Base-by-base conservation (phyloP, 2,329 filamentous ascomycete species). In the Alternaria ventricosa region DNA sequence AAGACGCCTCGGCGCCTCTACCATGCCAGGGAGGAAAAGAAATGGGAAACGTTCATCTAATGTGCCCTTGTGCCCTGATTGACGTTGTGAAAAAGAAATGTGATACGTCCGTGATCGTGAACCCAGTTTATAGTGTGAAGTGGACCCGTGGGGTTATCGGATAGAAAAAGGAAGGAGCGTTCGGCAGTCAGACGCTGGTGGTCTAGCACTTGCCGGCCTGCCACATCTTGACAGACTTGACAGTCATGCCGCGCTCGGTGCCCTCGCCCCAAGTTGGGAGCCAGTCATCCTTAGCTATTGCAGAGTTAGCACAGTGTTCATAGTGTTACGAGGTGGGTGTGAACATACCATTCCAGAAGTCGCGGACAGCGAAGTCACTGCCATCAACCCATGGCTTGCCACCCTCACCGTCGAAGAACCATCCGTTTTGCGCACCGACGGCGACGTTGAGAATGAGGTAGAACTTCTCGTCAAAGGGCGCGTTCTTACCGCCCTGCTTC, bases 341-440 rank as follows among this genome's bases (percentile, higher is more conserved):
- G 6, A 43, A 66, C 62, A n/a, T 64, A 68, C 70, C 67, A 51
- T 74, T 72, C 65, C 66, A 73, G 46, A 75, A 75, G 47, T 74
- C 72, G 12, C 63, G 60, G 18, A 62, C 67, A 10, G 73, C 72
- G 43, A 67, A 67, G 36, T 63, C 61, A 11, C 71, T 71, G 43
- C 67, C 65, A 54, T 75, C 73, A 12, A 72, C 72, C 92, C 92
- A 96, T 1, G 92, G 92, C 84, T 96, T 96, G 50, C 95, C 95
- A 46, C 84, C 85, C 68, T 86, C 82, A n/a, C 88, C 88, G 30
- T 75, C 72, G 55, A 63, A 74, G 59, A 95, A 96, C 91, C 92
- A 96, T 28, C 92, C 92, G 68, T 93, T 94, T 36, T 89, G 92
- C 45, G 89, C 89, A 28, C 91, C 92, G 5, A 94, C 91, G 4